These are phyloP conservation scores for Rhodotorula sp. DNA, from an alignment of 1,284 basidiomycete genomes.

Conservation along the genomic window DNA sequence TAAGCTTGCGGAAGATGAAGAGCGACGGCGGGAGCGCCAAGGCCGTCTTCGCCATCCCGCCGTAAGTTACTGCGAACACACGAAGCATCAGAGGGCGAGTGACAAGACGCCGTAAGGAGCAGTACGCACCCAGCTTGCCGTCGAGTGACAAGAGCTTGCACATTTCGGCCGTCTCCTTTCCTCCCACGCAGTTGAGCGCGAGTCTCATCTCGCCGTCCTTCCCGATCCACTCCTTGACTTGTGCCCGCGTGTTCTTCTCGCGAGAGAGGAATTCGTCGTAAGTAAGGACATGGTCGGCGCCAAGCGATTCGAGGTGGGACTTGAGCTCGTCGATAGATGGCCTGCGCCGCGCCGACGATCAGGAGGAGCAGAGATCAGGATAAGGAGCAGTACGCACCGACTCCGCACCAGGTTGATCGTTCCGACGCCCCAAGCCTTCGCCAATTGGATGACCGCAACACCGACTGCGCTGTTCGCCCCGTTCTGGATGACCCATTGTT, in stretches of 20 bases:
- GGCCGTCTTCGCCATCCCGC: slow-evolving; percentile 81
- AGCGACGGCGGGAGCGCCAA: slow-evolving; percentile 70
- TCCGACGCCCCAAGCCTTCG: slow-evolving; percentile 55
- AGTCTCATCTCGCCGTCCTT: slow-evolving; percentile 51
- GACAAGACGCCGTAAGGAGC: neutral
- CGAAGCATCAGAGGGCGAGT: neutral
- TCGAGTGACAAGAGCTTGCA: slow-evolving; percentile 56
- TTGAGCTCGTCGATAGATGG: slow-evolving; percentile 56
- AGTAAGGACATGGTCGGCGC: slow-evolving; percentile 69
- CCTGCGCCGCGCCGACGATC: slow-evolving; percentile 51
- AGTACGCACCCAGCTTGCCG: slow-evolving; percentile 42
- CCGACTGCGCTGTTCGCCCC: slow-evolving; percentile 72
- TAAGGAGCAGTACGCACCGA: slow-evolving; percentile 53
- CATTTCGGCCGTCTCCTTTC: slow-evolving; percentile 66
- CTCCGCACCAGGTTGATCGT: slow-evolving; percentile 75
- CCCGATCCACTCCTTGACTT: slow-evolving; percentile 49
- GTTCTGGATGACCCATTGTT: slow-evolving; percentile 70
- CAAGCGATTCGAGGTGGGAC: slow-evolving; percentile 58
- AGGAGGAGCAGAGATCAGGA: neutral
- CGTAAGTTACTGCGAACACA: slow-evolving; percentile 69
- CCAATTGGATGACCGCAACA: slow-evolving; percentile 43
- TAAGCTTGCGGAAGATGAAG: slow-evolving; percentile 67
- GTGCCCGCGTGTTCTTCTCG: slow-evolving; percentile 45
- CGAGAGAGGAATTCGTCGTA: slow-evolving; percentile 61
- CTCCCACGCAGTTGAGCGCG: slow-evolving; percentile 75